A percentile compares a stretch with the other conserved stretches of the same genome.
These are phyloP conservation scores for Pseudozyma tsukubaensis DNA, from an alignment of 1,284 basidiomycete species.

Conservation along the genomic window DNA sequence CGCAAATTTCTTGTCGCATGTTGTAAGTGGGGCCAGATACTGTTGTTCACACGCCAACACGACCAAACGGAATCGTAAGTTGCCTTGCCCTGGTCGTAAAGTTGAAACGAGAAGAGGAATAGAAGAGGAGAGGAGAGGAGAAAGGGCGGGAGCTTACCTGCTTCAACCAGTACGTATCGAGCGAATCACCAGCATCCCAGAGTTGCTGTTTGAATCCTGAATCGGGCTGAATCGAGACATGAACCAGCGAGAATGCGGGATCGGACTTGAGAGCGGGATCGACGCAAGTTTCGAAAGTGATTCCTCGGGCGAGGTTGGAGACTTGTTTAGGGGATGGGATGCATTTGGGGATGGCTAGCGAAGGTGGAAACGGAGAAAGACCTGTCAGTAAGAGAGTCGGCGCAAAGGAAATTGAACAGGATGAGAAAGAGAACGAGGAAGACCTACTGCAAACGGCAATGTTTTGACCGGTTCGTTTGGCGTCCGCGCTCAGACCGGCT, in stretches of 20 bases:
- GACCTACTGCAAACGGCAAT: constrained; percentile 33
- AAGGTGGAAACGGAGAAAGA: neutral
- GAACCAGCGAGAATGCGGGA: neutral
- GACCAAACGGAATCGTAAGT: neutral
- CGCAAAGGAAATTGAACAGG: neutral
- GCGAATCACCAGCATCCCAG: neutral
- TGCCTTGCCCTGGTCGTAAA: neutral
- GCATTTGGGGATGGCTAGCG: constrained; percentile 12
- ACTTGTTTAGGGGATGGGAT: neutral
- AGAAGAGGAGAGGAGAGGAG: neutral
- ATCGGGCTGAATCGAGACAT: constrained; percentile 1
- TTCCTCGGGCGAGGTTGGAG: constrained; percentile 15
- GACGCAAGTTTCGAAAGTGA: constrained; percentile 2
- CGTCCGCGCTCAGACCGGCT: no score
- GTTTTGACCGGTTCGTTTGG: neutral
- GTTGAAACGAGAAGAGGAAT: neutral
- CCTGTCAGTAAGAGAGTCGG: neutral
- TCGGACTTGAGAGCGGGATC: no score
- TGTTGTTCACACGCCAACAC: no score
- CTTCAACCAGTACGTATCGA: constrained; percentile 21
- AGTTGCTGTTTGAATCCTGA: constrained; percentile 11
- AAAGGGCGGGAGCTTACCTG: neutral
- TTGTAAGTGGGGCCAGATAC: no score
- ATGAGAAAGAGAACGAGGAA: neutral
- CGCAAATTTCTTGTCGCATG: no score